A percentile compares a stretch with the other conserved stretches of the same genome.
Evolutionary conservation across 2,329 filamentous ascomycete genomes (phyloP).

Genomic region (Penicillium decumbens): DNA sequence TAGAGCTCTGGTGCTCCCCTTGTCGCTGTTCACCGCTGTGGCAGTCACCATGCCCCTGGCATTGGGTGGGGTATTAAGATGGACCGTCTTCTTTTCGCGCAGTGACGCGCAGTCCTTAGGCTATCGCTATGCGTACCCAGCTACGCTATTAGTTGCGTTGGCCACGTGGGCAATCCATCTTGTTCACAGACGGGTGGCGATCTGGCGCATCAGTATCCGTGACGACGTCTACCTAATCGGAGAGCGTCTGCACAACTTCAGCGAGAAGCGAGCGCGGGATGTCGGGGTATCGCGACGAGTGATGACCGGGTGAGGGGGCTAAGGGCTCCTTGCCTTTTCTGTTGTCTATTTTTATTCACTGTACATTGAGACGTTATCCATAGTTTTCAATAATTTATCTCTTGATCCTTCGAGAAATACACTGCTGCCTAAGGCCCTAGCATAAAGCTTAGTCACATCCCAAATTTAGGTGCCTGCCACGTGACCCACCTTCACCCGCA

Average conservation of each 20-base stretch:
- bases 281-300: slow-evolving; percentile 37
- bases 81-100: slow-evolving; percentile 34
- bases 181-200: slow-evolving; percentile 54
- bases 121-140: slow-evolving; percentile 72
- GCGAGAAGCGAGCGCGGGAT: slow-evolving; percentile 50
- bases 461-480: slow-evolving; percentile 31
- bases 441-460: neutral
- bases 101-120: slow-evolving; percentile 39
- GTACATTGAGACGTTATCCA: neutral
- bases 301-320: slow-evolving; percentile 29
- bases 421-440: slow-evolving; percentile 12
- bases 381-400: neutral
- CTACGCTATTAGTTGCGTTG: slow-evolving; percentile 52
- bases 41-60: slow-evolving; percentile 63
- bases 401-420: neutral
- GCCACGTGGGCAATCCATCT: slow-evolving; percentile 42
- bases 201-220: slow-evolving; percentile 75
- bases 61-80: slow-evolving; percentile 52
- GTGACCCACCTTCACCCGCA: slow-evolving; percentile 15
- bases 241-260: slow-evolving; percentile 91
- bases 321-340: neutral
- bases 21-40: slow-evolving; percentile 55
- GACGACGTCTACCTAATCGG: slow-evolving; percentile 97
- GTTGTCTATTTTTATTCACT: neutral
- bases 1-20: slow-evolving; percentile 78